Percentiles rank a stretch among this genome's conserved stretches.
Conservation (phyloP, 305 asterid species). For the Salvia sclarea region DNA sequence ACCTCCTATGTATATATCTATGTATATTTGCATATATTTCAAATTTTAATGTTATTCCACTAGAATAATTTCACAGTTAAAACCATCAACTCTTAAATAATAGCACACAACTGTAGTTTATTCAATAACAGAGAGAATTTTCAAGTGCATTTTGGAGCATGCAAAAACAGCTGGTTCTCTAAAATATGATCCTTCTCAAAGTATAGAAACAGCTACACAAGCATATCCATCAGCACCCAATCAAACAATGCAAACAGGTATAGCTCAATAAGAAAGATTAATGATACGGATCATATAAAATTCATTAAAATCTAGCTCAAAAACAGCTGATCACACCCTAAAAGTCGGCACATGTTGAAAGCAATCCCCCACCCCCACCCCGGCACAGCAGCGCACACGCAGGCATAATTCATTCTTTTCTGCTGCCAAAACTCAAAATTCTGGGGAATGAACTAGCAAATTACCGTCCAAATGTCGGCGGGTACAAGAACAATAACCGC, state of each 20-base stretch:
- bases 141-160: neutral
- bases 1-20: neutral
- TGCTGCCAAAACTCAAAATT: conserved; percentile 15
- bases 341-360: neutral
- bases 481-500: conserved; percentile 94
- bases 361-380: neutral
- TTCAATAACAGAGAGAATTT: neutral
- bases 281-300: conserved; percentile 19
- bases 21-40: neutral
- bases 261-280: neutral
- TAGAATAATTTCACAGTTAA: neutral
- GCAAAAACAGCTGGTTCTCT: neutral
- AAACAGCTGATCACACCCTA: conserved; percentile 26
- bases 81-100: neutral
- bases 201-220: conserved; percentile 17
- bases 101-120: neutral
- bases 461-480: conserved; percentile 98
- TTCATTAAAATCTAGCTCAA: conserved; percentile 27
- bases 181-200: conserved; percentile 22
- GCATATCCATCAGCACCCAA: neutral
- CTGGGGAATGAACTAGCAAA: conserved; percentile 1
- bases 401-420: neutral
- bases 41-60: neutral
- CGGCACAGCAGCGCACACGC: neutral
- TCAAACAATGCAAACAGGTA: conserved; percentile 2